Evolutionary conservation across 129 eudicot genomes (phyloP).

Genomic region (Ambrosia artemisiifolia): DNA sequence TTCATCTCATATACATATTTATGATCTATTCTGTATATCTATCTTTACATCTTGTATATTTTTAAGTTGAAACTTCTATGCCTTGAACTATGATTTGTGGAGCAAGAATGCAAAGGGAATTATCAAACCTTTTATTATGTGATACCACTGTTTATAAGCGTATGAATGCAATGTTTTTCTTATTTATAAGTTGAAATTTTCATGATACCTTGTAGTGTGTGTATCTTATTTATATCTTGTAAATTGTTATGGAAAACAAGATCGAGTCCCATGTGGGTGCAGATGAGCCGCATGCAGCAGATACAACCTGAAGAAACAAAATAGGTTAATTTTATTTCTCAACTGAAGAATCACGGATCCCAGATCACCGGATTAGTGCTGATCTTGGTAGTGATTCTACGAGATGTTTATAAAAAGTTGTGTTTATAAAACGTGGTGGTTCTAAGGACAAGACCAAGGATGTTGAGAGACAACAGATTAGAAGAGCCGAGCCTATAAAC

Average conservation of each 20-base stretch:
- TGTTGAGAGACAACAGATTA: too few species aligned
- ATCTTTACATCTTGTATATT: neutral
- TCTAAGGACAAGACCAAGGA: too few species aligned
- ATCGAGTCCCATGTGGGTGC: slow-evolving; percentile 71
- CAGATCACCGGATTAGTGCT: too few species aligned
- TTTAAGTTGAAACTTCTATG: neutral
- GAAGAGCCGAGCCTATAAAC: too few species aligned
- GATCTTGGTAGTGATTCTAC: too few species aligned
- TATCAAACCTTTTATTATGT: slow-evolving; percentile 1
- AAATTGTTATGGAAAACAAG: slow-evolving; percentile 40
- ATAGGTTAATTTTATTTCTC: too few species aligned
- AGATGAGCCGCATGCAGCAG: slow-evolving; percentile 98
- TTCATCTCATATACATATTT: neutral
- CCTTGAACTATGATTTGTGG: neutral
- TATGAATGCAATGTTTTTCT: neutral
- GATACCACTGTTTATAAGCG: neutral
- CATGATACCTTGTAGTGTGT: neutral
- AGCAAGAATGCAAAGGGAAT: neutral
- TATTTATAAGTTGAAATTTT: neutral
- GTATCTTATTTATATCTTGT: slow-evolving; percentile 21
- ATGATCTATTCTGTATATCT: neutral
- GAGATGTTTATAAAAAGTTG: too few species aligned
- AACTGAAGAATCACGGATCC: too few species aligned
- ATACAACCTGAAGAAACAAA: slow-evolving; percentile 87
- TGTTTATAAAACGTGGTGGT: too few species aligned